Conservation (phyloP, 2,329 filamentous ascomycete species). For the Nemania sp. region DNA sequence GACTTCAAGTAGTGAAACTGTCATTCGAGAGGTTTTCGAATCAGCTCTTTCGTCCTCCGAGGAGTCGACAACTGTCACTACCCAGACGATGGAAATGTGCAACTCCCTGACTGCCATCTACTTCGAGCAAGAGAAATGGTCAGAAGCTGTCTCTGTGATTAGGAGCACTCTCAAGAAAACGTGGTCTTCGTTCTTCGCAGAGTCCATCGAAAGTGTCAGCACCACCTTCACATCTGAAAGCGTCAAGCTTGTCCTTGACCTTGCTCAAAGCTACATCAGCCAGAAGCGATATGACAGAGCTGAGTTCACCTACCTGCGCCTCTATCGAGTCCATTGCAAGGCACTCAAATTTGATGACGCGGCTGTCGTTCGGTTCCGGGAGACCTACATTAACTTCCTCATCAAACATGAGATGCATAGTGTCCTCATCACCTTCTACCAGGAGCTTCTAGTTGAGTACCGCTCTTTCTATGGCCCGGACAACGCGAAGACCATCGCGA, state of each 20-base stretch:
- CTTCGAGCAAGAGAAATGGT: conserved; percentile 23
- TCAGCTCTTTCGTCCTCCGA: conserved; percentile 18
- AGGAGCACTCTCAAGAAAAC: conserved; percentile 18
- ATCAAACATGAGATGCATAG: conserved; percentile 24
- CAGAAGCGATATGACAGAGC: conserved; percentile 25
- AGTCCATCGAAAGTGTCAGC: conserved; percentile 21
- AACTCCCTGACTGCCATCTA: conserved; percentile 24
- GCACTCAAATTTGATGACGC: conserved; percentile 21
- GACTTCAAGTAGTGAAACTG: conserved; percentile 17
- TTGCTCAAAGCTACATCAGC: conserved; percentile 20
- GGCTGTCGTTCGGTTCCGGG: conserved; percentile 18
- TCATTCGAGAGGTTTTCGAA: conserved; percentile 27
- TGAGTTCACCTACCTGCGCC: conserved; percentile 21
- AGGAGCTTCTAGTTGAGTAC: conserved; percentile 25
- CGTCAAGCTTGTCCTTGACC: conserved; percentile 20
- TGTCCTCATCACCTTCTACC: conserved; percentile 22
- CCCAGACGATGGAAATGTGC: conserved; percentile 20
- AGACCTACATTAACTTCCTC: conserved; percentile 22
- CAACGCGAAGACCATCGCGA: conserved; percentile 16
- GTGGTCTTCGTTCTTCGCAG: conserved; percentile 25
- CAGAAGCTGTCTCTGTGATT: conserved; percentile 23
- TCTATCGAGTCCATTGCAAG: conserved; percentile 23
- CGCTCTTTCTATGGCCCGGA: conserved; percentile 23
- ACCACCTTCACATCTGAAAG: conserved; percentile 18
- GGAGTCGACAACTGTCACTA: conserved; percentile 17